Conservation (phyloP, 495 filamentous ascomycete genomes). For the Aspergillus nanangensis region DNA sequence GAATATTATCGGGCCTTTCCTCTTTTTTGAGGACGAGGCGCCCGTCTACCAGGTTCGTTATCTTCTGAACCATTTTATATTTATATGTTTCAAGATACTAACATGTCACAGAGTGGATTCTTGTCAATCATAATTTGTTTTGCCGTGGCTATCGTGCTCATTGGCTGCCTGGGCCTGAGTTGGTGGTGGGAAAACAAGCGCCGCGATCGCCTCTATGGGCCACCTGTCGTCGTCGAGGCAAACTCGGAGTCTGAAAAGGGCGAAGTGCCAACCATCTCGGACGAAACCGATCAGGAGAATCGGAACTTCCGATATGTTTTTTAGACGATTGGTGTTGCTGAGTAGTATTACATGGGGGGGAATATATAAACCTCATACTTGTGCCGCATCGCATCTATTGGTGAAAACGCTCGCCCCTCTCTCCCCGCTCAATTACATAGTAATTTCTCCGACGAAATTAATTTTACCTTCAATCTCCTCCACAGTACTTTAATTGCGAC, state of each 20-base stretch:
- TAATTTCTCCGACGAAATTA: no score
- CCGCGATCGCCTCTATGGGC: not conserved
- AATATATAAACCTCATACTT: no score
- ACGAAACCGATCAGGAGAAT: not conserved
- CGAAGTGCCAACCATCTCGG: not conserved
- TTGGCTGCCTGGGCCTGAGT: not conserved
- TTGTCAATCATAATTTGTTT: not conserved
- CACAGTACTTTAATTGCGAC: no score
- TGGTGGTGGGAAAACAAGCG: not conserved
- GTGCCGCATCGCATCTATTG: no score
- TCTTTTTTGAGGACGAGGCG: not conserved
- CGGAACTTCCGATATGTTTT: not conserved
- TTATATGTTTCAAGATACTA: no score
- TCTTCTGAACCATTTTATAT: no score
- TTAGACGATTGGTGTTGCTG: not conserved
- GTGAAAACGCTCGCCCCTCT: no score
- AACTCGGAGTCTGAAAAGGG: not conserved
- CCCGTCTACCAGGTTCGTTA: not conserved
- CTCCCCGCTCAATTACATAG: no score
- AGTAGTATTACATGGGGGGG: no score
- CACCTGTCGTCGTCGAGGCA: not conserved
- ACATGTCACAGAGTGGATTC: conserved; percentile 1
- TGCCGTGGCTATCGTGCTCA: not conserved
- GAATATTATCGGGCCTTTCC: conserved; percentile 8
- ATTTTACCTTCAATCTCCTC: no score